Evolutionary conservation across 768 basidiomycete genomes (phyloP).

Genomic region (Calvatia gigantea): DNA sequence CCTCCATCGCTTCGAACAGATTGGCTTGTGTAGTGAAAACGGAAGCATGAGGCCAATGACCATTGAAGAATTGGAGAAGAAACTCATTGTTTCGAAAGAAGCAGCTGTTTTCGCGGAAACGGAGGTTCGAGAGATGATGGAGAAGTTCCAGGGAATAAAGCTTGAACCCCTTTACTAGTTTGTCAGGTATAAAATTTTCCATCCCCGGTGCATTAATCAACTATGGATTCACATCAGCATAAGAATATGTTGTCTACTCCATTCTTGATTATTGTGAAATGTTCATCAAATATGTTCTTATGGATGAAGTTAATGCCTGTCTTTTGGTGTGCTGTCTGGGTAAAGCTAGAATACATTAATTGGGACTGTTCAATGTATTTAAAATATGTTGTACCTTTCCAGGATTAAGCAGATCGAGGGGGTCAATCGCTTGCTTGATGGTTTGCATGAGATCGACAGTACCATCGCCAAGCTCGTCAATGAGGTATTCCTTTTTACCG

Average conservation of each 20-base stretch:
- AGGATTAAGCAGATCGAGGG: conserved; percentile 80
- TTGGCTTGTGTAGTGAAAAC: conserved; percentile 53
- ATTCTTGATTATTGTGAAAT: too few species aligned
- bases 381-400: conserved; percentile 50
- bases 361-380: conserved; percentile 5
- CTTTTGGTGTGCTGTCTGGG: conserved; percentile 22
- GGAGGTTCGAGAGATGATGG: conserved; percentile 74
- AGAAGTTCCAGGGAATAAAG: conserved; percentile 53
- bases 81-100: conserved; percentile 65
- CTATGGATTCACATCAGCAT: too few species aligned
- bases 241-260: too few species aligned
- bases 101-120: conserved; percentile 69
- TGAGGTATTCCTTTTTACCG: conserved; percentile 81
- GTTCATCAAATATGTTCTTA: too few species aligned
- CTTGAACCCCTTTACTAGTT: conserved; percentile 1
- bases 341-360: conserved; percentile 28
- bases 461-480: conserved; percentile 76
- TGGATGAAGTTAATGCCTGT: background rate
- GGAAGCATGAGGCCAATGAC: conserved; percentile 51
- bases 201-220: too few species aligned
- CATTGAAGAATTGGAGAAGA: conserved; percentile 72
- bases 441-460: conserved; percentile 84
- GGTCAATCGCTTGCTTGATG: conserved; percentile 80
- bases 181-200: background rate
- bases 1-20: conserved; percentile 61